A percentile compares a stretch with the other conserved stretches of the same genome.
Evolutionary conservation across 768 basidiomycete species (phyloP).

Genomic region (Tricholoma furcatifolium): DNA sequence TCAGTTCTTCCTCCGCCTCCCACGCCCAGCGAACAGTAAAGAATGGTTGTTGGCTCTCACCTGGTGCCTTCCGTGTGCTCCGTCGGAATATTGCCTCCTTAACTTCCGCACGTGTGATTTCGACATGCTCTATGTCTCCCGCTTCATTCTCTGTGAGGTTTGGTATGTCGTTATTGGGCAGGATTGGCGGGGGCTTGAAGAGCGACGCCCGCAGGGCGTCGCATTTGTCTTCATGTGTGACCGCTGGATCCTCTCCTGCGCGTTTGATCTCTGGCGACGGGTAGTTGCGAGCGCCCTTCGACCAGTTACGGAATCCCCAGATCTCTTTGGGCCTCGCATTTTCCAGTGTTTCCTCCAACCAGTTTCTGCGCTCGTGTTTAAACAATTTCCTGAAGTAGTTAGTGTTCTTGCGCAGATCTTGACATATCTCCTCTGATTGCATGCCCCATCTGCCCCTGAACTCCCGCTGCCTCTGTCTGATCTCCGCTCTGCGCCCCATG

Average conservation of each 20-base stretch:
- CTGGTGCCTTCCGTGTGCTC: constrained; percentile 16
- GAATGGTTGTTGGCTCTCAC: no score
- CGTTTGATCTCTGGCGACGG: neutral
- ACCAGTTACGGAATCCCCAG: no score
- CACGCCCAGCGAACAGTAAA: no score
- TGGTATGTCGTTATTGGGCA: neutral
- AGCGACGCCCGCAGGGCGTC: no score
- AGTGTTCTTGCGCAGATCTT: no score
- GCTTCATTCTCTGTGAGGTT: neutral
- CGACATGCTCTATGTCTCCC: constrained; percentile 3
- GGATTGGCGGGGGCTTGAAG: no score
- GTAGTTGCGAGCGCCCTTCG: neutral
- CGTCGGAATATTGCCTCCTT: neutral
- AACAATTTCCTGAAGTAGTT: constrained; percentile 6
- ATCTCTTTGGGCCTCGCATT: constrained; percentile 4
- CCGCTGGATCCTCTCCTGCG: no score
- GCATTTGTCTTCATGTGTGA: no score
- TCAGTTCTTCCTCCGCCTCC: no score
- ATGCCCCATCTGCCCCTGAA: neutral
- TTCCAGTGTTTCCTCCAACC: neutral
- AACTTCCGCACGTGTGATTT: constrained; percentile 4
- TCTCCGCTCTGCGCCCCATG: neutral
- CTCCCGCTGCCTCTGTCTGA: neutral
- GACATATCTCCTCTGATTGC: neutral
- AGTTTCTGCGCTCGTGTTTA: neutral